Evolutionary conservation across 345 rosid species (phyloP).

Genomic region (Balakata baccata): DNA sequence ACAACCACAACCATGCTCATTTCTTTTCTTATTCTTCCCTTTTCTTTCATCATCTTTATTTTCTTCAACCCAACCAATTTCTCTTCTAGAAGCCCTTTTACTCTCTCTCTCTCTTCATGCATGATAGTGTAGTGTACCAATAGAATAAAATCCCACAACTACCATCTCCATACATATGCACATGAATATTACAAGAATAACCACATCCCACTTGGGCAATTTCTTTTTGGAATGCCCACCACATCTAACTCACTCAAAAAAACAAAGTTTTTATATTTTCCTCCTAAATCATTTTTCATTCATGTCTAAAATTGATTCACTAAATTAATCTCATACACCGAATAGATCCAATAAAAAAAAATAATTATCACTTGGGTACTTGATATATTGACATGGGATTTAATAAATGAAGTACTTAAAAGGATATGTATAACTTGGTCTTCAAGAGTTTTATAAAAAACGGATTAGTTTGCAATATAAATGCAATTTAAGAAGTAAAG

Average conservation of each 20-base stretch:
- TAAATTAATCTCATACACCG: background rate
- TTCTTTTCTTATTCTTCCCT: background rate
- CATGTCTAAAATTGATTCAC: background rate
- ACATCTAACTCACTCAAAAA: slow-evolving; percentile 30
- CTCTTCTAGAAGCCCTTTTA: slow-evolving; percentile 45
- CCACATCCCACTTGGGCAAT: slow-evolving; percentile 34
- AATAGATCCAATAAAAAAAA: background rate
- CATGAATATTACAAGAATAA: slow-evolving; percentile 29
- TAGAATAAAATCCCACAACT: slow-evolving; percentile 49
- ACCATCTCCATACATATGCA: slow-evolving; percentile 36
- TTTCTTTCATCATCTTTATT: slow-evolving; percentile 21
- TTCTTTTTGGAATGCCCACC: slow-evolving; percentile 30
- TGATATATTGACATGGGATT: too few species aligned
- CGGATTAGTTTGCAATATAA: background rate
- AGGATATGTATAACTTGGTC: too few species aligned
- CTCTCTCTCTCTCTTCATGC: slow-evolving; percentile 20
- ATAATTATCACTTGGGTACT: too few species aligned
- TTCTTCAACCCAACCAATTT: slow-evolving; percentile 36
- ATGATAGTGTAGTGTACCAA: slow-evolving; percentile 36
- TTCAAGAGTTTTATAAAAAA: too few species aligned
- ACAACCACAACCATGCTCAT: slow-evolving; percentile 49
- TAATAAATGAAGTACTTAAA: too few species aligned
- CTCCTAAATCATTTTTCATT: background rate
- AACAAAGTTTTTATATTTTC: background rate
- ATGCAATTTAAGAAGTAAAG: background rate